A percentile compares a stretch with the other conserved stretches of the same genome.
Conservation (phyloP, 2,329 filamentous ascomycete species). For the Exophiala mesophila region DNA sequence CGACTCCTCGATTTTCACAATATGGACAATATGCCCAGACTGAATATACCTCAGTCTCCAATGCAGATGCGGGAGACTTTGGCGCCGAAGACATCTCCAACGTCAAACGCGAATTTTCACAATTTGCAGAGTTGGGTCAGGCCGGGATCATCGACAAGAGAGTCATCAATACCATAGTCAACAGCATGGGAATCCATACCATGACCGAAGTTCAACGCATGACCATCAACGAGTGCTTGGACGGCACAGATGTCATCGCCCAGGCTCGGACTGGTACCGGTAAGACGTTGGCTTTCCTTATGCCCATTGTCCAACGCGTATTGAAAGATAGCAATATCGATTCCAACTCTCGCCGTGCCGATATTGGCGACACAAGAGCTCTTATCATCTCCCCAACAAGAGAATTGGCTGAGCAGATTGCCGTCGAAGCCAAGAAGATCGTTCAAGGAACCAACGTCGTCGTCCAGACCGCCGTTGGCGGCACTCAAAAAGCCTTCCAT, state of each 20-base stretch:
- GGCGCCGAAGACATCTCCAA: constrained; percentile 19
- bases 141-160: constrained; percentile 53
- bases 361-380: constrained; percentile 19
- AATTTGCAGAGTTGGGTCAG: constrained; percentile 37
- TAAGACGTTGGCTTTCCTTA: constrained; percentile 47
- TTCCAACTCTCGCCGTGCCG: constrained; percentile 34
- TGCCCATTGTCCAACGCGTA: constrained; percentile 45
- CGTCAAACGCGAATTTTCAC: constrained; percentile 28
- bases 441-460: constrained; percentile 60
- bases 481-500: constrained; percentile 69
- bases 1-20: constrained; percentile 16
- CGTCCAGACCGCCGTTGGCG: constrained; percentile 80
- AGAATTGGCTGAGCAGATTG: constrained; percentile 48
- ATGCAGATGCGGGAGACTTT: constrained; percentile 27
- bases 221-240: constrained; percentile 75
- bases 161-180: constrained; percentile 64
- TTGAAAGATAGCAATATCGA: constrained; percentile 31
- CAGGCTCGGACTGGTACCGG: constrained; percentile 50
- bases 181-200: constrained; percentile 67
- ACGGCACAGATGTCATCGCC: constrained; percentile 67
- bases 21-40: constrained; percentile 26
- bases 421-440: constrained; percentile 49
- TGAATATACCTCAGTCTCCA: constrained; percentile 19
- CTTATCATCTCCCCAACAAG: constrained; percentile 43
- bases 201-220: constrained; percentile 92